Evolutionary conservation across 2,329 filamentous ascomycete genomes (phyloP).

Genomic region (Diaporthe humulicola): DNA sequence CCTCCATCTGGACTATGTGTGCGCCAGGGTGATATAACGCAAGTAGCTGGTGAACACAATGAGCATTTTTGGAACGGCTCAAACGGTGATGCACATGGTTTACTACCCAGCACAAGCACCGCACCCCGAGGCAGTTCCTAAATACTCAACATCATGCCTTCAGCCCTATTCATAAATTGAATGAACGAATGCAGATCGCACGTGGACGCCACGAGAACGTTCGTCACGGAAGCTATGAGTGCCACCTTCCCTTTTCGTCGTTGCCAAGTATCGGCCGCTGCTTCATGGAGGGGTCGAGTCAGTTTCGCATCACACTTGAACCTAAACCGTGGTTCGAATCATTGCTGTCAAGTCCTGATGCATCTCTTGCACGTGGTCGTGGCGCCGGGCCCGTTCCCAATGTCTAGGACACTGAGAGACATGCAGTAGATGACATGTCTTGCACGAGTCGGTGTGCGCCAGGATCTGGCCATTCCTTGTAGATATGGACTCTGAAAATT

Average conservation of each 20-base stretch:
- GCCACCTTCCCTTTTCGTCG: background rate
- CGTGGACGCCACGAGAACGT: background rate
- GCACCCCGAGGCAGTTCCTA: background rate
- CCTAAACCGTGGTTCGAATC: constrained; percentile 3
- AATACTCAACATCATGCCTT: background rate
- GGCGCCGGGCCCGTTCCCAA: background rate
- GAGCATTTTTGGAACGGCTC: too few species aligned
- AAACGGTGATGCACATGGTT: background rate
- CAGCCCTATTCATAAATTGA: background rate
- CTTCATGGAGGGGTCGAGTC: background rate
- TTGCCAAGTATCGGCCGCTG: background rate
- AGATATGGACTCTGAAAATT: background rate
- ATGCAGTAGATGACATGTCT: background rate
- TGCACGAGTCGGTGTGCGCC: background rate
- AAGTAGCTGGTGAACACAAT: background rate
- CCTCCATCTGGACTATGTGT: background rate
- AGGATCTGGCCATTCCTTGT: background rate
- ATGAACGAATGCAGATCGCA: background rate
- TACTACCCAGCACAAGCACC: background rate
- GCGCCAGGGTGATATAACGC: too few species aligned
- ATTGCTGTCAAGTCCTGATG: background rate
- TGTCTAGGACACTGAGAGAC: background rate
- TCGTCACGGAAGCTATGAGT: background rate
- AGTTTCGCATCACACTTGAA: background rate
- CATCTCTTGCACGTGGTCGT: constrained; percentile 18